These are phyloP conservation scores for Paraglomus brasilianum DNA, from an alignment of 192 early-diverging fungal genomes.

Conservation along the genomic window DNA sequence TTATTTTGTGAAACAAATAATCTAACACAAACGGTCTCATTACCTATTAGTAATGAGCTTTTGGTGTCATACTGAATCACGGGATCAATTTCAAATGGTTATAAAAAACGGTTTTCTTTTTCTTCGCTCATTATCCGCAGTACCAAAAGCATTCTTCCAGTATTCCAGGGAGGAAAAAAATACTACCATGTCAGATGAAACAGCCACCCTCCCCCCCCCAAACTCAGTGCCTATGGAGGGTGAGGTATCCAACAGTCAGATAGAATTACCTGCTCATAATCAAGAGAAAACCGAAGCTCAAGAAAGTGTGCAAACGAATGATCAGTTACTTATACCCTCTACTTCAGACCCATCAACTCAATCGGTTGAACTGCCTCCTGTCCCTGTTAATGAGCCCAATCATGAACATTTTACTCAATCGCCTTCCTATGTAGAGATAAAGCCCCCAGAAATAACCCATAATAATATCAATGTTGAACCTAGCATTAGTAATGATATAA, in stretches of 20 bases:
- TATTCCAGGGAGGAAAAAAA: too few species aligned
- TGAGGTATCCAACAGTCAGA: neutral
- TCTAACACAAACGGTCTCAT: too few species aligned
- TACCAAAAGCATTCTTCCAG: too few species aligned
- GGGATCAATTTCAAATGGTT: too few species aligned
- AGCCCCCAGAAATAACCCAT: constrained; percentile 1
- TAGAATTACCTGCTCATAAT: constrained; percentile 13
- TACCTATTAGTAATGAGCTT: too few species aligned
- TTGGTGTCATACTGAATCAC: too few species aligned
- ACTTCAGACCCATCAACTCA: neutral
- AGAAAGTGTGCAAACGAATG: neutral
- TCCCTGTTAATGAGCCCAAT: too few species aligned
- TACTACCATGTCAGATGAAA: too few species aligned
- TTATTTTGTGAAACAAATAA: too few species aligned
- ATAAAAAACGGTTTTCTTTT: too few species aligned
- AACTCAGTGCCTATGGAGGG: neutral
- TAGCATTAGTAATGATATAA: neutral
- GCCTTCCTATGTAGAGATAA: neutral
- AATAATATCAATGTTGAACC: neutral
- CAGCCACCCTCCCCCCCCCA: neutral
- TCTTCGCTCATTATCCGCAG: too few species aligned
- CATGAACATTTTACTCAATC: neutral
- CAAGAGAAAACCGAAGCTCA: neutral
- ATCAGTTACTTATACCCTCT: neutral
- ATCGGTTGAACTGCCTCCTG: neutral